phyloP scores from a whole-genome alignment of 306 rosid genomes.

The Macrotyloma uniflorum region DNA sequence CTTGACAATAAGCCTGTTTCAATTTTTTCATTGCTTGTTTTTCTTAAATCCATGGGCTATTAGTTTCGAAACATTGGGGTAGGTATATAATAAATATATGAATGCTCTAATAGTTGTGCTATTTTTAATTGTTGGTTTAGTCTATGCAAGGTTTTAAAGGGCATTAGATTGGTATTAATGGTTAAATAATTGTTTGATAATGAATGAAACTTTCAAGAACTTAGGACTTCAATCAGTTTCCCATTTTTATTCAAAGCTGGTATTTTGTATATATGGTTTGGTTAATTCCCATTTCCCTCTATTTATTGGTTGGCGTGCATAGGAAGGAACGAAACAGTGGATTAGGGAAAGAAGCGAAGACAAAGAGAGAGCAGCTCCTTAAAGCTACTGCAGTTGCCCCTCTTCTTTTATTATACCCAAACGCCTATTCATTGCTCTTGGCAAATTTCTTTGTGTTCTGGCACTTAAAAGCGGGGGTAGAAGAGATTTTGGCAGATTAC shows the following conservation, averaged over 20 bases:
- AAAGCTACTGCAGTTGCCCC: slow-evolving; percentile 42
- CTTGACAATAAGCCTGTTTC: slow-evolving; percentile 26
- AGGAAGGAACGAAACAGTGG: slow-evolving; percentile 43
- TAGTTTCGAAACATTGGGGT: slow-evolving; percentile 4
- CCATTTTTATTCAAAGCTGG: neutral
- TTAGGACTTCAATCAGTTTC: neutral
- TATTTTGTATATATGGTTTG: slow-evolving; percentile 11
- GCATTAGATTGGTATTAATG: neutral
- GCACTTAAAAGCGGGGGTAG: slow-evolving; percentile 43
- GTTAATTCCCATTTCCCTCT: slow-evolving; percentile 21
- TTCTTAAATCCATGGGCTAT: neutral
- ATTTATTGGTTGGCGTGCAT: slow-evolving; percentile 18
- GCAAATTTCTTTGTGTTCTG: slow-evolving; percentile 44
- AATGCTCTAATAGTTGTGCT: slow-evolving; percentile 12
- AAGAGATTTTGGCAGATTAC: slow-evolving; percentile 48
- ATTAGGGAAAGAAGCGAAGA: slow-evolving; percentile 30
- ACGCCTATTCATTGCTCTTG: slow-evolving; percentile 39
- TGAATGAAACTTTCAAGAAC: neutral
- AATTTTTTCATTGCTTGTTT: neutral
- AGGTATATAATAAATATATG: neutral
- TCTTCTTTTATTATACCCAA: slow-evolving; percentile 41
- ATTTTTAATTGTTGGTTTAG: slow-evolving; percentile 18
- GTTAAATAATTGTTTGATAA: slow-evolving; percentile 13
- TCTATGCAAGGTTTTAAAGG: slow-evolving; percentile 2
- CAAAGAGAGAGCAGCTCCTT: slow-evolving; percentile 47